Evolutionary conservation across 768 basidiomycete genomes (phyloP).

Genomic region (Suillus occidentalis): DNA sequence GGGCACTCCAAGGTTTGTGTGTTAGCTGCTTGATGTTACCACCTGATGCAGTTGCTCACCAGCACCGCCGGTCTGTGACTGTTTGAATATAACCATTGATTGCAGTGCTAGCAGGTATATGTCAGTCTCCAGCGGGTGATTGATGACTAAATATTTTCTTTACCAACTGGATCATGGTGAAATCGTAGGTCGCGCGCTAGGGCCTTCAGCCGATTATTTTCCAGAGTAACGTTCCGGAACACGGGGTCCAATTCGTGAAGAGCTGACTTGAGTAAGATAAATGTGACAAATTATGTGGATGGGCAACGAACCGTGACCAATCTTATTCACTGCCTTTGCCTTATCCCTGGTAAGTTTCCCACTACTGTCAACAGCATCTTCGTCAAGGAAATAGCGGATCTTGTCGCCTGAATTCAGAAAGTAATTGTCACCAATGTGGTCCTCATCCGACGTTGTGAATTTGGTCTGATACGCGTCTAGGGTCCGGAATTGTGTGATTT

Average conservation of each 20-base stretch:
- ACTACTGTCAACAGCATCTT: conserved; percentile 70
- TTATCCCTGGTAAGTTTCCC: conserved; percentile 74
- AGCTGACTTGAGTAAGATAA: conserved; percentile 53
- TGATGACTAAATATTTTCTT: conserved; percentile 18
- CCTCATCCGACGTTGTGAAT: conserved; percentile 76
- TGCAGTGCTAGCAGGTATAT: conserved; percentile 60
- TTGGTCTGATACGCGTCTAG: conserved; percentile 57
- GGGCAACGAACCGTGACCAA: conserved; percentile 72
- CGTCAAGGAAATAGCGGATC: conserved; percentile 93
- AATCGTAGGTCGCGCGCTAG: conserved; percentile 75
- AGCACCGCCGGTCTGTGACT: conserved; percentile 89
- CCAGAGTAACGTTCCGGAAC: conserved; percentile 77
- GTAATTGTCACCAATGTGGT: conserved; percentile 90
- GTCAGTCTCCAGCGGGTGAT: background rate
- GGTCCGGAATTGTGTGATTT: background rate
- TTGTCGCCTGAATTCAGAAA: conserved; percentile 92
- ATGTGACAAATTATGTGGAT: too few species aligned
- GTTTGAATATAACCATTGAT: conserved; percentile 96
- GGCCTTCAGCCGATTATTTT: conserved; percentile 68
- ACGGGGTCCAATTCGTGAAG: conserved; percentile 83
- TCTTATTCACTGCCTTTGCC: conserved; percentile 89
- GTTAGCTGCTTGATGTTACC: background rate
- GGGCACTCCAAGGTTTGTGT: conserved; percentile 51
- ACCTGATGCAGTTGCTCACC: conserved; percentile 44
- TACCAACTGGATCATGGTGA: conserved; percentile 78